Evolutionary conservation across 1,284 basidiomycete species (phyloP), one percentile per base, ranked within the genome.

Genomic region (Rhodotorula sp.): DNA sequence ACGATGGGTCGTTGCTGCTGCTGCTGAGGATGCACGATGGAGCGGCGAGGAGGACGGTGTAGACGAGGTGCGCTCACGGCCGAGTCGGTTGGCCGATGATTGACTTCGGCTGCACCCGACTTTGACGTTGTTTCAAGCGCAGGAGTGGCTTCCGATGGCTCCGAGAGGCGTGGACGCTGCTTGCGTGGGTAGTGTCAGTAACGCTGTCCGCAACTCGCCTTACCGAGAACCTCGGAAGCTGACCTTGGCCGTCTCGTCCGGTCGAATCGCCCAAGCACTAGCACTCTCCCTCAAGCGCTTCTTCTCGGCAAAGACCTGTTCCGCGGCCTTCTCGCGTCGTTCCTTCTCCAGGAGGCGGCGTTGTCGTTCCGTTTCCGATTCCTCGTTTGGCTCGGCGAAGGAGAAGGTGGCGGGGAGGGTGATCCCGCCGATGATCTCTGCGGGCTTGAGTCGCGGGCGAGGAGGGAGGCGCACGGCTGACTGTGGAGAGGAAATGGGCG

Each of bases 381-480:
- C 59, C 21, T 19, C 54, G 12, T 28, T 28, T 0, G 31, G 23
- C 3, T 55, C 31, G 31, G 43, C 68, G 28, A 69, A 69, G 1
- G 68, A 57, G 63, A 69, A 69, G 1, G 63, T 56, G n/a, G 68
- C 50, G 2, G 68, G 68, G 18, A 66, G 55, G 18, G 68, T 69
- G 21, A 69, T 54, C 1, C 62, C 62, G 21, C 62, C 62, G 31
- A 58, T 31, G 31, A 48, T 31, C 16, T 21, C 7, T 7, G 63
- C 4, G 47, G 47, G 7, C 7, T n/a, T 10, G 47, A 19, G 4
- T 28, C 18, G 14, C 23, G 26, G 45, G 48, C 63, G 52, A 15
- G 26, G n/a, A n/a, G 26, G 21, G 31, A 23, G n/a, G 31, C 28
- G 34, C 8, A 49, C 49, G 21, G 48, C 3, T 3, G 28, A 52